phyloP scores from a whole-genome alignment of 129 eudicot species.

The Flaveria bidentis region DNA sequence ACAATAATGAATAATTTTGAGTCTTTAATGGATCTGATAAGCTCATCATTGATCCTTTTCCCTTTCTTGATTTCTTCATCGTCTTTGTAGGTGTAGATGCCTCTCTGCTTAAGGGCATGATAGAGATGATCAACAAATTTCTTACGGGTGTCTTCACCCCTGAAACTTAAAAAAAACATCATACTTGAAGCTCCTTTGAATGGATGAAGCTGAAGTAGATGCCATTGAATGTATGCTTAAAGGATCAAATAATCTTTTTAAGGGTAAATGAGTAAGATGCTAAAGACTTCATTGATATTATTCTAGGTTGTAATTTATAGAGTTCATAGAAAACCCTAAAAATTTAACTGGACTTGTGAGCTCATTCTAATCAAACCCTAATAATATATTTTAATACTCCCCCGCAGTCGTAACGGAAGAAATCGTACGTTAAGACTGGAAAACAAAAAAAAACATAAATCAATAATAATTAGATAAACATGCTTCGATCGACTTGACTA shows the following conservation, averaged over 20 bases:
- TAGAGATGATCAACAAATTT: background rate
- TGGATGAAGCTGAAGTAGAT: background rate
- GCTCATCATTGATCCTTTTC: background rate
- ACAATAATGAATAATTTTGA: background rate
- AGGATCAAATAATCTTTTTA: background rate
- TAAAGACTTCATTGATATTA: no score
- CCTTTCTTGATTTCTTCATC: background rate
- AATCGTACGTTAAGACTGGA: no score
- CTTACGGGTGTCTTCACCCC: background rate
- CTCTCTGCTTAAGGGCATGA: background rate
- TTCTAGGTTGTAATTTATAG: no score
- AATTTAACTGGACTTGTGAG: no score
- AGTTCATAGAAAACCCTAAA: no score
- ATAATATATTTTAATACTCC: no score
- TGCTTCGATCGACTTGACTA: no score
- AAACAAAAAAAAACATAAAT: no score
- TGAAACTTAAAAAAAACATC: background rate
- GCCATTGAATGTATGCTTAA: background rate
- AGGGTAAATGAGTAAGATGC: background rate
- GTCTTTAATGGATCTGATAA: background rate
- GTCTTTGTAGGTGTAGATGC: background rate
- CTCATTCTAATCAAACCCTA: no score
- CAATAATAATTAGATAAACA: no score
- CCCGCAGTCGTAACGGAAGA: no score
- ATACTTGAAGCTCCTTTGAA: background rate